Evolutionary conservation across 176 grass and related monocot genomes (phyloP).

Genomic region (Poa pratensis): DNA sequence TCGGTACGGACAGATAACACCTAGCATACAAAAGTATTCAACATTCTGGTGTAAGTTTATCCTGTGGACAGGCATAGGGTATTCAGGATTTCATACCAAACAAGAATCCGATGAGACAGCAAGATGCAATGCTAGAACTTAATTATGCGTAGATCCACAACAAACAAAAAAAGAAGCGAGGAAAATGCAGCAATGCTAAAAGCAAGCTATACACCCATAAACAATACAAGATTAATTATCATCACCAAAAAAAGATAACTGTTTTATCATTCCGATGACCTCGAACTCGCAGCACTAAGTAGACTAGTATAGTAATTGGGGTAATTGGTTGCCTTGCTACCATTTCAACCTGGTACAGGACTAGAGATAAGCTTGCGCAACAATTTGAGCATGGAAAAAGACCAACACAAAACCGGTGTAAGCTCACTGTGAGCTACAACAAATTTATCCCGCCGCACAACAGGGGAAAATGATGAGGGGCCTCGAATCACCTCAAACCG

Average conservation of each 20-base stretch:
- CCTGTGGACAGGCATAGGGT: neutral
- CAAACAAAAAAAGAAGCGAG: neutral
- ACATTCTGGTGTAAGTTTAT: neutral
- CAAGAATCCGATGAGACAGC: neutral
- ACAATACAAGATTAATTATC: neutral
- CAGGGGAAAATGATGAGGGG: neutral
- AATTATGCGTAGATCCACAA: neutral
- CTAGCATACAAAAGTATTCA: neutral
- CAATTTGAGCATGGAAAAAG: neutral
- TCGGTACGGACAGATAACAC: slow-evolving; percentile 13
- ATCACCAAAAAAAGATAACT: neutral
- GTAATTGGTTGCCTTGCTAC: neutral
- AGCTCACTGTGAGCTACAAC: neutral
- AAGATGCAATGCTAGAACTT: slow-evolving; percentile 4
- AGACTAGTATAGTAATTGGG: neutral
- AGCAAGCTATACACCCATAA: slow-evolving; percentile 4
- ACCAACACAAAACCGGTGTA: neutral
- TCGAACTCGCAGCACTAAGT: neutral
- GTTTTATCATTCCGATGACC: neutral
- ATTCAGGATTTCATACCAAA: neutral
- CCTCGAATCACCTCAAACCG: slow-evolving; percentile 20
- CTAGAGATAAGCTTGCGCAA: neutral
- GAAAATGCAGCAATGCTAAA: slow-evolving; percentile 8
- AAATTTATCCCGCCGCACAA: neutral
- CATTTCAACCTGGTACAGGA: neutral